phyloP scores from a whole-genome alignment of 768 basidiomycete genomes.

The Pleurotus platypus region DNA sequence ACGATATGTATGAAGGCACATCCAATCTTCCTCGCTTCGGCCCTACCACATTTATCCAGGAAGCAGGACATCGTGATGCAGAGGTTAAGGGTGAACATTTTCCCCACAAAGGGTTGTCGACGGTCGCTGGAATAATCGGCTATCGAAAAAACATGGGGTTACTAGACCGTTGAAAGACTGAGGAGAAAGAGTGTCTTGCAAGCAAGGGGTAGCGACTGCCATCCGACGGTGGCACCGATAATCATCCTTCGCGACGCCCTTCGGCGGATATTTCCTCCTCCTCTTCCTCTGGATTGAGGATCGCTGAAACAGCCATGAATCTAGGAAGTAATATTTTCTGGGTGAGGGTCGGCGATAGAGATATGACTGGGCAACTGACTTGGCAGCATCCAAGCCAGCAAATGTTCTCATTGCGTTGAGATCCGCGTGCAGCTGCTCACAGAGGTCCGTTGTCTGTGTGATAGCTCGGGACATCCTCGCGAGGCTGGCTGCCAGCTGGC shows the following conservation, averaged over 20 bases:
- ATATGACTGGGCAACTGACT: constrained; percentile 41
- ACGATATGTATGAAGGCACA: too few relatives aligned
- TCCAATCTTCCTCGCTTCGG: too few relatives aligned
- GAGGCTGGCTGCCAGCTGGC: constrained; percentile 68
- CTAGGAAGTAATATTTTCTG: constrained; percentile 20
- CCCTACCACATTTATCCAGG: too few relatives aligned
- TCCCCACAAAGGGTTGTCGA: neutral
- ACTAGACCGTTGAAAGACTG: too few relatives aligned
- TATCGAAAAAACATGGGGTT: too few relatives aligned
- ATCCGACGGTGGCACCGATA: neutral
- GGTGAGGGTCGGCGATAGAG: neutral
- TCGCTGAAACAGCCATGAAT: constrained; percentile 48
- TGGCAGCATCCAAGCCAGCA: constrained; percentile 76
- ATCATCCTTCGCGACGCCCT: neutral
- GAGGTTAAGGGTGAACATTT: neutral
- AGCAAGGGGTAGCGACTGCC: too few relatives aligned
- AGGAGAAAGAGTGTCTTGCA: too few relatives aligned
- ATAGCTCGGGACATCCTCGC: constrained; percentile 66
- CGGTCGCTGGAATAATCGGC: neutral
- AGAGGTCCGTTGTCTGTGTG: constrained; percentile 69
- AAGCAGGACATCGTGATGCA: too few relatives aligned
- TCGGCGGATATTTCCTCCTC: constrained; percentile 2
- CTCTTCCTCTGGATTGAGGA: constrained; percentile 30
- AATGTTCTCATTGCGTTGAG: constrained; percentile 77
- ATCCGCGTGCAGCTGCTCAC: constrained; percentile 73